Conservation (phyloP, 2,329 filamentous ascomycete species). For the Paecilomyces variotii region DNA sequence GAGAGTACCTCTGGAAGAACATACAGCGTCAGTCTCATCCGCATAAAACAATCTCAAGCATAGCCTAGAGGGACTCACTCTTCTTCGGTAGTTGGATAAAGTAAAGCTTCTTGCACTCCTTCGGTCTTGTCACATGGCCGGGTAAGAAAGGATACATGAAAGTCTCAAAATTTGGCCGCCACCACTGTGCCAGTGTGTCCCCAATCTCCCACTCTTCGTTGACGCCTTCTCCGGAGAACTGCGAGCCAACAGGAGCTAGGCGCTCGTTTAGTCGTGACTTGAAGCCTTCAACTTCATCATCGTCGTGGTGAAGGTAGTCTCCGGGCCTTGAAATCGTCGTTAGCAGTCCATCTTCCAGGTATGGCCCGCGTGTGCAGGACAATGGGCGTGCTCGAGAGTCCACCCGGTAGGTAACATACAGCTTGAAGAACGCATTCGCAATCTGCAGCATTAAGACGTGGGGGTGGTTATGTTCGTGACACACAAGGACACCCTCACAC, state of each 20-base stretch:
- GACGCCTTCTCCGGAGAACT: slow-evolving; percentile 72
- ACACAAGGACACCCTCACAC: slow-evolving; percentile 93
- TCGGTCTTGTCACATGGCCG: slow-evolving; percentile 88
- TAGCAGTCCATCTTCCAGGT: background rate
- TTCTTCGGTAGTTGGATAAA: slow-evolving; percentile 89
- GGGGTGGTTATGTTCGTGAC: slow-evolving; percentile 97
- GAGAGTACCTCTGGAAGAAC: slow-evolving; percentile 70
- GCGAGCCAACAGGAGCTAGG: slow-evolving; percentile 80
- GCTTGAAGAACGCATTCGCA: slow-evolving; percentile 98
- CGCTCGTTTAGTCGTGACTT: slow-evolving; percentile 87
- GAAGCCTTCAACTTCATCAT: slow-evolving; percentile 92
- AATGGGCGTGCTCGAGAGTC: background rate
- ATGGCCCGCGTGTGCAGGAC: background rate
- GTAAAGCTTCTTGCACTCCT: slow-evolving; percentile 99
- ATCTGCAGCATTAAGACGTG: slow-evolving; percentile 99
- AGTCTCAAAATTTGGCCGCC: slow-evolving; percentile 97
- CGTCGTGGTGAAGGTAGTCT: slow-evolving; percentile 79
- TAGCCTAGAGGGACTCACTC: slow-evolving; percentile 51
- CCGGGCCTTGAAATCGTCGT: slow-evolving; percentile 54
- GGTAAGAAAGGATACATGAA: slow-evolving; percentile 99
- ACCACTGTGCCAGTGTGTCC: slow-evolving; percentile 96
- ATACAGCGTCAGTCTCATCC: background rate
- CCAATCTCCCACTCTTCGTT: slow-evolving; percentile 92
- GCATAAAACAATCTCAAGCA: background rate
- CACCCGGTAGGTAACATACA: slow-evolving; percentile 41